A percentile compares a stretch with the other conserved stretches of the same genome.
phyloP scores from a whole-genome alignment of 208 protist genomes.

The Plasmodiophora brassicae region DNA sequence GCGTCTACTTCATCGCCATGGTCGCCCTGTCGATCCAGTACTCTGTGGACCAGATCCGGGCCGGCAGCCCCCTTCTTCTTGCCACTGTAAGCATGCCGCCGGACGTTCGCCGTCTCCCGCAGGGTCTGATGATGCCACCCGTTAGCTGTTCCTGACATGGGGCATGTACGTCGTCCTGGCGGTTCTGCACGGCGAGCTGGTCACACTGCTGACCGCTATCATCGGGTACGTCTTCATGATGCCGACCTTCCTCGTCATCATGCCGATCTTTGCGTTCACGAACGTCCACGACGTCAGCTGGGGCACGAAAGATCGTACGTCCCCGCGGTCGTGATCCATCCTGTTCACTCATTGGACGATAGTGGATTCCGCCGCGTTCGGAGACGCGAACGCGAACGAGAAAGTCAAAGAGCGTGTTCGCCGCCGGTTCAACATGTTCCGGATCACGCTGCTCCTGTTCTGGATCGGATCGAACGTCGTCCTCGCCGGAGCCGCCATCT shows the following conservation, averaged over 20 bases:
- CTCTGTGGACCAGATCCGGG: background rate
- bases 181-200: background rate
- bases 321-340: background rate
- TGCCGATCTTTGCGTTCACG: background rate
- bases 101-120: background rate
- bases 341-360: background rate
- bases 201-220: background rate
- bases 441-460: background rate
- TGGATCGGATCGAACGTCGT: background rate
- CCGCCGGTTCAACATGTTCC: background rate
- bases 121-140: background rate
- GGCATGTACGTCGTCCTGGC: background rate
- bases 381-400: background rate
- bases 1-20: background rate
- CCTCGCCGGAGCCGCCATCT: background rate
- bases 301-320: background rate
- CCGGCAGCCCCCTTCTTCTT: background rate
- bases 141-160: background rate
- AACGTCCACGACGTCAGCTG: constrained; percentile 1
- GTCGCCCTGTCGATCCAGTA: background rate
- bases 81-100: background rate
- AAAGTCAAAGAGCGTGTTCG: background rate
- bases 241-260: constrained; percentile 9
- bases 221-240: background rate
- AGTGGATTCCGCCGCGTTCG: background rate